Evolutionary conservation across 108 stramenopile species (phyloP), one percentile per base, ranked within the genome.

Genomic region (Aurantiochytrium sp.): DNA sequence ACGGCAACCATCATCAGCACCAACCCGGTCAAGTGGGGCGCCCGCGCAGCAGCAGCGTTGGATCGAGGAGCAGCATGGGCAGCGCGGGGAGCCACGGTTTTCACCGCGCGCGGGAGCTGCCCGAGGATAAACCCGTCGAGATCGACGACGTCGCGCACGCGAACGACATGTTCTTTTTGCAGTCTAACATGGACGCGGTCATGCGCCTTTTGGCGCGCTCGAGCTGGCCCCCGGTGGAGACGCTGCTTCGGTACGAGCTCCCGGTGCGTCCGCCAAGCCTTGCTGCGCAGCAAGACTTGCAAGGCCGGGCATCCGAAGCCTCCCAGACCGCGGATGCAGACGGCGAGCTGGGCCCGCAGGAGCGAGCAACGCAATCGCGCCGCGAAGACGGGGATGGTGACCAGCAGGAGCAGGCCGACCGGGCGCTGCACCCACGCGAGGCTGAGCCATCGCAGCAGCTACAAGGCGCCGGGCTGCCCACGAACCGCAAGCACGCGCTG

Each of bases 211-310:
- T 81, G 12, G n/a, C 73, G 39, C 73, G 73, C 12, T 81, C 73
- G 27, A 81, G 27, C 42, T 81, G 73, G 73, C n/a, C 39, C 24
- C 73, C 73, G 6, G 73, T 81, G 42, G 73, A 81, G 24, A 81
- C 73, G 50, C n/a, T 81, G n/a, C 45, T 81, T 41, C 42, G 27
- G 10, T 81, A 81, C 45, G 45, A 48, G 39, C 42, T 81, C 2
- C 73, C 73, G 10, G 34, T 34, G 32, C 27, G 59, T 2, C 19
- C 59, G 8, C 0, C 59, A 27, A 65, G 10, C 34, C 8, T 19
- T 24, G 15, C 8, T 30, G 15, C 27, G 4, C 59, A 27, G 34
- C 22, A 65, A 52, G 17, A 52, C 50, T 52, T 17, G 50, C 8
- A 52, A 8, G 50, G 17, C 15, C 1, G 50, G 15, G 17, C 2